Base-by-base conservation (phyloP, 2,329 filamentous ascomycete genomes). In the Fusarium subglutinans region DNA sequence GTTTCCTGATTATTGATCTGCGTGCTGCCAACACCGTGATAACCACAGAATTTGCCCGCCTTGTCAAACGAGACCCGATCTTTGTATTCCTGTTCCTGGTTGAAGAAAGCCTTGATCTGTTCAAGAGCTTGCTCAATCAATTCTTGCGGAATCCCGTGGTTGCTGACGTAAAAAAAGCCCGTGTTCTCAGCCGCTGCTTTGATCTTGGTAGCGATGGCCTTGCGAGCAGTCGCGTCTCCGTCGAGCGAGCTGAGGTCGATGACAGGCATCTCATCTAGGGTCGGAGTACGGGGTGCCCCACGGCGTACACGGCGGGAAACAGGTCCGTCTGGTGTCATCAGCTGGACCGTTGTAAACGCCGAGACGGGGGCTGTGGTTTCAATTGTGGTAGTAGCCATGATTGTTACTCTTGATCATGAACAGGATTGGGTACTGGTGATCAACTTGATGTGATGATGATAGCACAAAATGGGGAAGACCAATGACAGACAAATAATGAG, bases 1-100 rank as follows among this genome's bases (percentile, higher is more conserved):
- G 61, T 66, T 40, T 66, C 64, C 5, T 58, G 41, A 9, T 66
- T 66, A 11, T 66, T 66, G 10, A 66, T 66, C n/a, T 66, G 64
- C 2, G 64, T 66, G 11, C 24, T 51, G 7, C 64, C 64, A 4
- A 66, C 37, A 2, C 64, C 64, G 2, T 66, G 64, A 22, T 66
- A 66, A 7, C 64, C 64, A 24, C 64, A 66, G 3, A 66, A 66
- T n/a, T 66, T 66, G 14, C 64, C 61, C 18, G 64, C 64, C 13
- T 66, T 66, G 2, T 35, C 40, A 17, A 66, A 66, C 6, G 64
- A 38, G 8, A 66, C 62, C 4, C 44, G 50, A 22, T 66, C 50
- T 18, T 66, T 66, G 15, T 18, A 6, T 50, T 58, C 15, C 12
- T n/a, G 43, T 2, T 53, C 12, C 3, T 66, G 64, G 6, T 40